Evolutionary conservation across 148 eudicot species (phyloP), one percentile per base, ranked within the genome.

Genomic region (Camellia granthamiana): DNA sequence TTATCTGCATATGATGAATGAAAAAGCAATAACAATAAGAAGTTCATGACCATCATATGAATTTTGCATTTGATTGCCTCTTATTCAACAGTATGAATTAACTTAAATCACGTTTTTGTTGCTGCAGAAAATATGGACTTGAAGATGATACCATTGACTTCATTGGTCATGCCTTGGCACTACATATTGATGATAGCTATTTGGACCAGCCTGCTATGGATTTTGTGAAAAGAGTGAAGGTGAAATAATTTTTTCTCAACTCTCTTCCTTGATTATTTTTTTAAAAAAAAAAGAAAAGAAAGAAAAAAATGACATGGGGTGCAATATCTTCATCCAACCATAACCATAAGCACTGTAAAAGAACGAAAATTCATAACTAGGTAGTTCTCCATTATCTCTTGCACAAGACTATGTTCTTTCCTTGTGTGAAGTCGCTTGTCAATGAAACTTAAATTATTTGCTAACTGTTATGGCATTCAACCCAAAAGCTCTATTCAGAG

Each of bases 131-230:
- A 78, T 93, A 93, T 80, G 95, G 92, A 44, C 86, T 93, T 60
- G 97, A 93, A 78, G 97, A 91, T 71, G 91, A 93, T 84, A 93
- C 97, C 21, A 80, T 93, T 65, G 97, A 91, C 77, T 91, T 93
- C 81, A 89, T 93, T 59, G 97, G 97, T 58, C 97, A 93, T 88
- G 91, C 97, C 30, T 80, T 91, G 87, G 97, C 97, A 38, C 95
- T 93, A 38, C 80, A 90, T 77, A 84, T 68, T 13, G 83, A 88
- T 72, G 97, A 93, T 75, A 71, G 78, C 71, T 93, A 91, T 88
- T 86, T 91, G 88, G 93, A 90, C 83, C 90, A 89, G 68, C 95
- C 93, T 51, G 95, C 97, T 59, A 56, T 84, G 41, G 93, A 89
- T 81, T 91, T 93, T 72, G 92, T 93, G 10, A 91, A 91, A 85